Base-by-base conservation (phyloP, 805 yeast genomes). In the Metschnikowia baotianmanensis region DNA sequence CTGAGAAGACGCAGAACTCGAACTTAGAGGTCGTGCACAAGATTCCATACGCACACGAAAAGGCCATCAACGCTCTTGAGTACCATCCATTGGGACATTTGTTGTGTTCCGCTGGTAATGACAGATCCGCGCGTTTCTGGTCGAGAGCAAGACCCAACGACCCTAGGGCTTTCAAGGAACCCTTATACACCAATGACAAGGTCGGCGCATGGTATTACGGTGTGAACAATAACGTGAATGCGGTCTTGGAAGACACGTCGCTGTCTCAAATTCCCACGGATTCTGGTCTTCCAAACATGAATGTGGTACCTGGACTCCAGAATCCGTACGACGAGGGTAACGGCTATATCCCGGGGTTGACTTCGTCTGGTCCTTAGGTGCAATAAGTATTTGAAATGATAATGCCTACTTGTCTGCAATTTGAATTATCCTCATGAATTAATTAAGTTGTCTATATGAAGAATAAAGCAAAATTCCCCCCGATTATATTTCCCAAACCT, bases 1-100 rank as follows among this genome's bases (percentile, higher is more conserved):
- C 53, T 13, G 48, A 42, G 22, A 47, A 47, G 23, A 30, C 41
- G 25, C 59, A 56, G 18, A 23, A 48, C 10, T 34, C 46, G 22
- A 52, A 43, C 13, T 56, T 55, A 25, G 66, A 74, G 56, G 55
- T 82, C 8, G 66, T 65, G 27, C 90, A 83, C 54, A 62, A 65
- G 13, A 85, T 93, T 25, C 96, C 97, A 3, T 82, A 77, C 62
- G 99, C 98, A 0, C 99, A 93, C 61, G 96, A 89, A 55, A 86
- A 86, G 66, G 95, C 96, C 3, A 80, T 93, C 38, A 89, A 91
- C 62, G 80, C 95, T 3, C 62, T 93, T 41, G 91, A 90, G 45
- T 93, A 89, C 58, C 97, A 90, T 63, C 98, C 98, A 2, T 69
- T 86, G 53, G 99, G 99, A 3, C 97, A 93, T 63, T 68, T 91